A percentile compares a stretch with the other conserved stretches of the same genome.
Conservation (phyloP, 2,329 filamentous ascomycete genomes). For the Orbilia brochopaga region DNA sequence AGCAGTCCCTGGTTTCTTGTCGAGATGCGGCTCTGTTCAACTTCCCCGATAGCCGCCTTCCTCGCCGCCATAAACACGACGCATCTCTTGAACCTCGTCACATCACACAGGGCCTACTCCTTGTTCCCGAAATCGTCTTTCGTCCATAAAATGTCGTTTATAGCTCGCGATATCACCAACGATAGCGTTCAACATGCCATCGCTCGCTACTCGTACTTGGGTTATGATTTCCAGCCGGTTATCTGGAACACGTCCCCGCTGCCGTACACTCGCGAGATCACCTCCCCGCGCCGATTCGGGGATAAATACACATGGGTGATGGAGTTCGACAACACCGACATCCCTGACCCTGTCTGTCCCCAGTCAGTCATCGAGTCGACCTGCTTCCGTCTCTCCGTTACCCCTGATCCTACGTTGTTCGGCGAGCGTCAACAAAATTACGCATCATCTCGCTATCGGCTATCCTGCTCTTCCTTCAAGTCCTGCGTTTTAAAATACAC, state of each 20-base stretch:
- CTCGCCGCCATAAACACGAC: conserved; percentile 42
- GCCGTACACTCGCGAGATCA: conserved; percentile 35
- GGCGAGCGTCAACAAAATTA: conserved; percentile 32
- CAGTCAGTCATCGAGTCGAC: conserved; percentile 38
- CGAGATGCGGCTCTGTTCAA: conserved; percentile 40
- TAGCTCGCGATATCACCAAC: conserved; percentile 34
- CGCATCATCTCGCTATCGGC: conserved; percentile 30
- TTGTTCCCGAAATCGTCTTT: conserved; percentile 35
- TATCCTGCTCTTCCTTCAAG: conserved; percentile 36
- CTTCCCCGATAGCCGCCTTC: conserved; percentile 37
- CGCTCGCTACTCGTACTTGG: conserved; percentile 22
- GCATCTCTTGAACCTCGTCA: conserved; percentile 40
- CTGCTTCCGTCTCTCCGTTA: conserved; percentile 44
- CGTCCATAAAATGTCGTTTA: conserved; percentile 37
- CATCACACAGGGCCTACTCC: conserved; percentile 35
- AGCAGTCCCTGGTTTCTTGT: conserved; percentile 3
- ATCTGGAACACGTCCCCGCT: conserved; percentile 21
- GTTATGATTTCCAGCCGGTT: conserved; percentile 39
- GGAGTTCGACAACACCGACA: conserved; percentile 32
- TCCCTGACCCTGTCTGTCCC: conserved; percentile 13
- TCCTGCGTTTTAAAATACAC: conserved; percentile 28
- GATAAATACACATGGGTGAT: conserved; percentile 40
- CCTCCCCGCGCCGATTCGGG: conserved; percentile 33
- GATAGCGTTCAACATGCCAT: conserved; percentile 43
- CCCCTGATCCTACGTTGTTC: conserved; percentile 19